Percentiles rank a stretch among this genome's conserved stretches.
Conservation (phyloP, 345 rosid species). For the Eucalyptus cloeziana region DNA sequence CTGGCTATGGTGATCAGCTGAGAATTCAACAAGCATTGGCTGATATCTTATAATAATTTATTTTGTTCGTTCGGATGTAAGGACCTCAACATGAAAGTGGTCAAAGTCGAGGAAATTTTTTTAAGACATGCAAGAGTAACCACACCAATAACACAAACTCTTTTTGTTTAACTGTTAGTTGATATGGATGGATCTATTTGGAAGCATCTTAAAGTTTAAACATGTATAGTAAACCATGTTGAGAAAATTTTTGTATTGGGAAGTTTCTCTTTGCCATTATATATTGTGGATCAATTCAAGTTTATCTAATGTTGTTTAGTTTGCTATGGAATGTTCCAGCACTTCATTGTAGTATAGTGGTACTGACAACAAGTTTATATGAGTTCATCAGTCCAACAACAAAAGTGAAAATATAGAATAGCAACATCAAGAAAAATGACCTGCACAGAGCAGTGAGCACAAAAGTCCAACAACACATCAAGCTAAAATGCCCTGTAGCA, state of each 20-base stretch:
- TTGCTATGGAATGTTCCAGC: background rate
- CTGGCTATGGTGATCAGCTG: no score
- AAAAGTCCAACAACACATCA: background rate
- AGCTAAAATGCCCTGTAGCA: background rate
- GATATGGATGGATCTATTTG: background rate
- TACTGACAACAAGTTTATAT: background rate
- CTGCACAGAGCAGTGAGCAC: background rate
- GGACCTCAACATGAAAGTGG: background rate
- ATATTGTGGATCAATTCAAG: background rate
- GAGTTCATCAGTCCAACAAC: background rate
- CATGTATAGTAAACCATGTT: background rate
- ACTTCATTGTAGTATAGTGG: background rate
- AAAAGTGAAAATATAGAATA: no score
- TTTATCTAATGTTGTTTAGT: background rate
- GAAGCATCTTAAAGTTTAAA: background rate
- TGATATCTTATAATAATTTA: no score
- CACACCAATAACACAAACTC: background rate
- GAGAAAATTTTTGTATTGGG: background rate
- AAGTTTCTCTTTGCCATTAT: background rate
- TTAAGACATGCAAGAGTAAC: background rate
- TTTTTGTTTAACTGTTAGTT: no score
- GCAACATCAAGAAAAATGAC: background rate
- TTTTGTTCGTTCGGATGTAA: no score
- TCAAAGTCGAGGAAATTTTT: fast-evolving
- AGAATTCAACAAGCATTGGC: no score